Evolutionary conservation across 176 grass and related monocot genomes (phyloP).

Genomic region (Luzula sylvatica): DNA sequence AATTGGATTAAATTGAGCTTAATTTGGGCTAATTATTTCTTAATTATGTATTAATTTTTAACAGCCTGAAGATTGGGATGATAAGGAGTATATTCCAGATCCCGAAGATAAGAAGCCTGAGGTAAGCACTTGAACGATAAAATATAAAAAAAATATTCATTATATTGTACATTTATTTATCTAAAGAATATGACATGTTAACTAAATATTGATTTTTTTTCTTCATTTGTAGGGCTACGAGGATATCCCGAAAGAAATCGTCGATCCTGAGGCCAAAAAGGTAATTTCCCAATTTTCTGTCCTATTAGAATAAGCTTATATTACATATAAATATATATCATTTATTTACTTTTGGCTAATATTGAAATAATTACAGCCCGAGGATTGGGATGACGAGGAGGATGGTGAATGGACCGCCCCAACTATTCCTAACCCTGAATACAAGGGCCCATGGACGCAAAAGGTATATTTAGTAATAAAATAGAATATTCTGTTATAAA

Average conservation of each 20-base stretch:
- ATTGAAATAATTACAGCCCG: constrained; percentile 26
- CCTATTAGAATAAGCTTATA: neutral
- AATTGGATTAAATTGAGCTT: neutral
- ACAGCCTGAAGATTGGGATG: constrained; percentile 72
- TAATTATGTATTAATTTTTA: neutral
- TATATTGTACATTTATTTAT: neutral
- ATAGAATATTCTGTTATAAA: neutral
- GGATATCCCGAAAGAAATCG: constrained; percentile 58
- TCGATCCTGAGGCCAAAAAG: constrained; percentile 51
- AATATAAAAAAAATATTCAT: constrained; percentile 4
- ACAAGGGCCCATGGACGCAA: constrained; percentile 54
- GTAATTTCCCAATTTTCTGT: constrained; percentile 12
- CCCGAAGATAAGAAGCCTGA: constrained; percentile 63
- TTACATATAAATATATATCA: neutral
- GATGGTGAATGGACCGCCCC: constrained; percentile 63
- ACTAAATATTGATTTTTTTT: neutral
- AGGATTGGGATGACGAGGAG: constrained; percentile 66
- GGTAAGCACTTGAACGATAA: constrained; percentile 19
- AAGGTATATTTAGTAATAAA: constrained; percentile 18
- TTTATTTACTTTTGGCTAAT: neutral
- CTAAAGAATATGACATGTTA: neutral
- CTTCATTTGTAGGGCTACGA: constrained; percentile 53
- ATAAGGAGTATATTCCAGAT: constrained; percentile 49
- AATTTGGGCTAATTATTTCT: constrained; percentile 4
- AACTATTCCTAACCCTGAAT: constrained; percentile 53